Evolutionary conservation across 2,329 filamentous ascomycete species (phyloP).

Genomic region (Fusarium sp.): DNA sequence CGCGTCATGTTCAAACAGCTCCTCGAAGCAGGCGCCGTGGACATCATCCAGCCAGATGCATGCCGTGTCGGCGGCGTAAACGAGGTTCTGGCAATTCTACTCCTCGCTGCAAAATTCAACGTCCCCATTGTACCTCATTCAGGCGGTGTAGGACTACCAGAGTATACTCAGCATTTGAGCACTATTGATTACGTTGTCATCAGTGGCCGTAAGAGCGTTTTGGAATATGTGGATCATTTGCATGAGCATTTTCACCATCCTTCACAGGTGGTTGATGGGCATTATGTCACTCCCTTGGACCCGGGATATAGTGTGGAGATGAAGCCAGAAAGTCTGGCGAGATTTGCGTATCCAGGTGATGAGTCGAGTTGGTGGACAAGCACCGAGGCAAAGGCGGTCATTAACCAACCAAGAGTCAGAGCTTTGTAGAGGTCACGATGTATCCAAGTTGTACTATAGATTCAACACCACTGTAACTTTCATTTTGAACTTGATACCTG

Average conservation of each 20-base stretch:
- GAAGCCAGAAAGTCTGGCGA: conserved; percentile 86
- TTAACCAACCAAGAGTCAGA: background rate
- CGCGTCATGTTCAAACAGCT: conserved; percentile 94
- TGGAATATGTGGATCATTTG: conserved; percentile 92
- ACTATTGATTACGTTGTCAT: conserved; percentile 94
- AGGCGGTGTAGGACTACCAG: conserved; percentile 86
- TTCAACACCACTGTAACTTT: background rate
- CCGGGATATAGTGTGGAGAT: conserved; percentile 93
- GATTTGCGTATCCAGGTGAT: conserved; percentile 78
- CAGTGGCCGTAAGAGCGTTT: conserved; percentile 71
- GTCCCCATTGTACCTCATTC: conserved; percentile 89
- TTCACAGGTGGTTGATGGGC: conserved; percentile 79
- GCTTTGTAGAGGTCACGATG: background rate
- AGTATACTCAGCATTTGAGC: conserved; percentile 91
- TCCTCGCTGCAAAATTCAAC: conserved; percentile 81
- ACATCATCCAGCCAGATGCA: conserved; percentile 89
- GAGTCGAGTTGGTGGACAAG: conserved; percentile 86
- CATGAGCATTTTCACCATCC: conserved; percentile 93
- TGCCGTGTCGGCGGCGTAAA: conserved; percentile 90
- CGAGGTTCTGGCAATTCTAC: conserved; percentile 85
- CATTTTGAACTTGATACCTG: accelerated
- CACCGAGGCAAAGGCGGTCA: conserved; percentile 65
- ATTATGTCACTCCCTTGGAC: conserved; percentile 84
- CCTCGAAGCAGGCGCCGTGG: conserved; percentile 79
- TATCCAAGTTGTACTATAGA: background rate